A percentile compares a stretch with the other conserved stretches of the same genome.
These are phyloP conservation scores for Lachnellula arida DNA, from an alignment of 2,329 filamentous ascomycete genomes.

Conservation along the genomic window DNA sequence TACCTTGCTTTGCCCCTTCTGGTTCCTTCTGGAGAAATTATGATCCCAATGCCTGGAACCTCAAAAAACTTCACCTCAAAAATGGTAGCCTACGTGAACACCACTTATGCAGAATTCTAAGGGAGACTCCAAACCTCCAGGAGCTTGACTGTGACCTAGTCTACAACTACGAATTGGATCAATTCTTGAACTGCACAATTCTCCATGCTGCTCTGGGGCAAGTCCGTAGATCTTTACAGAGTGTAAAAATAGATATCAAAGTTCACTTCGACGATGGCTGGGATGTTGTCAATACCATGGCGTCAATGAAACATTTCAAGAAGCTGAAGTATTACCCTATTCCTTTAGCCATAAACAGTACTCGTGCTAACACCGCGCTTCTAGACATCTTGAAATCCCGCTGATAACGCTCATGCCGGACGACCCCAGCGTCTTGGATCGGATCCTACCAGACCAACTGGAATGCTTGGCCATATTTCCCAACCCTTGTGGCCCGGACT, in stretches of 20 bases:
- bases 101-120: neutral
- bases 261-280: neutral
- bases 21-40: neutral
- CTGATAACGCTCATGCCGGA: neutral
- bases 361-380: neutral
- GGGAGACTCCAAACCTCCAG: conserved; percentile 6
- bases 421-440: no score
- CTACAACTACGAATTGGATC: neutral
- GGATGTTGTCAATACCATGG: neutral
- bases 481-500: no score
- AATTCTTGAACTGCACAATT: neutral
- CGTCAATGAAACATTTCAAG: conserved; percentile 5
- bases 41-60: neutral
- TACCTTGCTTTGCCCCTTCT: neutral
- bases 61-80: conserved; percentile 2
- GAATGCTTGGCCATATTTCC: no score
- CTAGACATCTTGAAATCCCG: neutral
- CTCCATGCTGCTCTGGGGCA: neutral
- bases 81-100: conserved; percentile 3
- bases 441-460: no score
- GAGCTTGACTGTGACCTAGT: conserved; percentile 7
- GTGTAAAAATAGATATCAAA: neutral
- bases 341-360: neutral
- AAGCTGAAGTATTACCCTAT: conserved; percentile 2
- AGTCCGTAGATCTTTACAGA: neutral